These are phyloP conservation scores for Zychaea mexicana DNA, from an alignment of 371 early-diverging fungal species.

Conservation along the genomic window DNA sequence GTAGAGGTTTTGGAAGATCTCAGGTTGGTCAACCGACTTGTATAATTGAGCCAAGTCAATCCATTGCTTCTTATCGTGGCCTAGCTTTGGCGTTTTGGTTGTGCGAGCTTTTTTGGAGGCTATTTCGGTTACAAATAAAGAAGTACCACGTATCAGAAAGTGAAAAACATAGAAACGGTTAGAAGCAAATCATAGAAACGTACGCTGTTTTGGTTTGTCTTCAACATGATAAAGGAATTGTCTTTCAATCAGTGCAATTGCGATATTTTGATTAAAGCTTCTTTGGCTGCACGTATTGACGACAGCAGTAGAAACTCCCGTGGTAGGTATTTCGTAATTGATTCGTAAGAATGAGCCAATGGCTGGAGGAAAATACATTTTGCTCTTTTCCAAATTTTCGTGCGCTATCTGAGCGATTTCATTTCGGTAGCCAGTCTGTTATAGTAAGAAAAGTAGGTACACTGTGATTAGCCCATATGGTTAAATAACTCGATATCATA, in stretches of 20 bases:
- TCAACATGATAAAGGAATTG: conserved; percentile 21
- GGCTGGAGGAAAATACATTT: conserved; percentile 47
- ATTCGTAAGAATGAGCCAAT: conserved; percentile 59
- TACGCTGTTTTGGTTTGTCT: conserved; percentile 16
- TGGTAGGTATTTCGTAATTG: conserved; percentile 44
- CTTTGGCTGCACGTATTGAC: conserved; percentile 40
- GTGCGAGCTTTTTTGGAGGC: conserved; percentile 11
- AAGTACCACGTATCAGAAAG: background rate
- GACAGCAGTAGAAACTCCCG: conserved; percentile 34
- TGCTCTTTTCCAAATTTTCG: conserved; percentile 31
- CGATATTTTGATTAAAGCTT: conserved; percentile 61
- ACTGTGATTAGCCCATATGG: too few species aligned
- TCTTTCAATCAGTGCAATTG: conserved; percentile 56
- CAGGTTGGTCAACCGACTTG: conserved; percentile 61
- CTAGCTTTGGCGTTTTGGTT: conserved; percentile 2
- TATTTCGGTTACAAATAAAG: background rate
- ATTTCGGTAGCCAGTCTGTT: conserved; percentile 27
- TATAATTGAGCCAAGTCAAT: conserved; percentile 63
- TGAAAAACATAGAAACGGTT: background rate
- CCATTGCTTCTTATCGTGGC: conserved; percentile 42
- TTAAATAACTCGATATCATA: too few species aligned
- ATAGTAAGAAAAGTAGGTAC: too few species aligned
- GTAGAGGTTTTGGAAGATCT: conserved; percentile 63
- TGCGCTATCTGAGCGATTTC: conserved; percentile 32
- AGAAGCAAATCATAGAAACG: background rate